Conservation (phyloP, 2,329 filamentous ascomycete genomes). For the Calcarisporium arbuscula region DNA sequence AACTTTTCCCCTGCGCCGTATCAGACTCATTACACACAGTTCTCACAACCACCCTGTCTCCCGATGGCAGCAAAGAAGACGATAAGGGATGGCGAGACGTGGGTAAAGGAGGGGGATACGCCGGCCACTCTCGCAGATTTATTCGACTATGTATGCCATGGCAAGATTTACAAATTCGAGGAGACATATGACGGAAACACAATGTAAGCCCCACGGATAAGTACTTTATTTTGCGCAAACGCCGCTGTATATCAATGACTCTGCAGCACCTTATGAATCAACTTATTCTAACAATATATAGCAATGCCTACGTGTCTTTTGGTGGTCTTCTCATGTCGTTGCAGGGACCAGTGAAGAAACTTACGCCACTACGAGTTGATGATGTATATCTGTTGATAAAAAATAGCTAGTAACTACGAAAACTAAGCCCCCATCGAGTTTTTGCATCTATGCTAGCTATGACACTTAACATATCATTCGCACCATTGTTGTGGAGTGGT, state of each 20-base stretch:
- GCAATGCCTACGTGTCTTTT: conserved; percentile 91
- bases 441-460: too few relatives aligned
- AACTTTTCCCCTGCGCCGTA: conserved; percentile 72
- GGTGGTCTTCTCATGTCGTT: conserved; percentile 86
- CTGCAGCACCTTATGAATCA: neutral
- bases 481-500: conserved; percentile 43
- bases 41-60: conserved; percentile 75
- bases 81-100: conserved; percentile 77
- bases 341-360: conserved; percentile 91
- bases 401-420: conserved; percentile 70
- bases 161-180: conserved; percentile 85
- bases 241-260: neutral
- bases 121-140: conserved; percentile 65
- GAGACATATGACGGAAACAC: conserved; percentile 72
- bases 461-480: too few relatives aligned
- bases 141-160: conserved; percentile 83
- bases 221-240: too few relatives aligned
- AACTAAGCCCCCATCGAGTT: too few relatives aligned
- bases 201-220: too few relatives aligned
- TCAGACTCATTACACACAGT: conserved; percentile 76
- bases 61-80: conserved; percentile 79
- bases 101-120: conserved; percentile 42
- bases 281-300: conserved; percentile 29
- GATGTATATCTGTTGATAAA: conserved; percentile 91
- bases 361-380: conserved; percentile 86